phyloP scores from a whole-genome alignment of 306 rosid genomes.

The Pyrus bretschneideri region DNA sequence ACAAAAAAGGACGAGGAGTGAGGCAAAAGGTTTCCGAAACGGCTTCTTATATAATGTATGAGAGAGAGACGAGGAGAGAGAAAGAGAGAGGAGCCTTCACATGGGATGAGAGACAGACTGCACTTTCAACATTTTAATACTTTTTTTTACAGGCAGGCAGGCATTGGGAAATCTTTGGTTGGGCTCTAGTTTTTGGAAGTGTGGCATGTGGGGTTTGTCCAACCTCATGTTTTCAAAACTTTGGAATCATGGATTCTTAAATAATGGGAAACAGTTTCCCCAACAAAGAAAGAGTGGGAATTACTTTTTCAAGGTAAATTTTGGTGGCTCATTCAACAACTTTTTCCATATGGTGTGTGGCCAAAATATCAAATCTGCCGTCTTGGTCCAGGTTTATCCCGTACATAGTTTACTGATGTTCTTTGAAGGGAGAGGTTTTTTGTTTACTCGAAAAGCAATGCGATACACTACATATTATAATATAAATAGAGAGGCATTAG shows the following conservation, averaged over 20 bases:
- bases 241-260: constrained; percentile 9
- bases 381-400: not conserved
- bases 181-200: not conserved
- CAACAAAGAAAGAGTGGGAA: constrained; percentile 5
- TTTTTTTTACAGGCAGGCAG: not conserved
- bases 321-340: not conserved
- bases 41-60: constrained; percentile 40
- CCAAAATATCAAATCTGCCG: not conserved
- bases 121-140: too few species aligned
- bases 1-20: constrained; percentile 38
- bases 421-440: not conserved
- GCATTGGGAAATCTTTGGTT: not conserved
- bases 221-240: constrained; percentile 24
- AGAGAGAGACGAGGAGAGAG: not conserved
- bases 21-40: constrained; percentile 32
- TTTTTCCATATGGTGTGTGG: not conserved
- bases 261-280: constrained; percentile 21
- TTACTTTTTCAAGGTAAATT: constrained; percentile 1
- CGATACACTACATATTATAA: too few species aligned
- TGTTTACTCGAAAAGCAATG: too few species aligned
- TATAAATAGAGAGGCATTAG: too few species aligned
- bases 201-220: constrained; percentile 43
- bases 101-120: constrained; percentile 21
- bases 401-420: not conserved
- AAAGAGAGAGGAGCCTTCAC: constrained; percentile 12